These are phyloP conservation scores for Mycena crocata DNA, from an alignment of 768 basidiomycete genomes.

Conservation along the genomic window DNA sequence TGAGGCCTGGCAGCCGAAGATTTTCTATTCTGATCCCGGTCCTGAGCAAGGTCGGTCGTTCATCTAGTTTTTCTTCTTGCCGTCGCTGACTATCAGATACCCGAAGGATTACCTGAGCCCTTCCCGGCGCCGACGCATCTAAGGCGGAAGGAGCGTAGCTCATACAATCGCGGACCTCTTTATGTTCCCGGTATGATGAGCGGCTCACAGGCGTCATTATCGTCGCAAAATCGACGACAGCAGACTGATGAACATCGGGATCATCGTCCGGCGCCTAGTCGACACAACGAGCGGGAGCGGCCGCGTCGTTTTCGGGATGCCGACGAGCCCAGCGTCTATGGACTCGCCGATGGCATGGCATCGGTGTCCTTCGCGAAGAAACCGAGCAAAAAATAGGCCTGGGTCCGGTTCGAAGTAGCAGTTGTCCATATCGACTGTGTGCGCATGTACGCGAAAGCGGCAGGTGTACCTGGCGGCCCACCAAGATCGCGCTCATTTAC, in stretches of 20 bases:
- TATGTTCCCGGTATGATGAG: slow-evolving; percentile 62
- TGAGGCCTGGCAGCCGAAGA: slow-evolving; percentile 85
- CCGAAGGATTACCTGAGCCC: slow-evolving; percentile 80
- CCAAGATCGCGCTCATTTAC: slow-evolving; percentile 8
- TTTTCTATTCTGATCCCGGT: slow-evolving; percentile 81
- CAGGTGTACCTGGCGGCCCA: too few relatives aligned
- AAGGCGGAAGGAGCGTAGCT: slow-evolving; percentile 85
- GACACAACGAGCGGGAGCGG: slow-evolving; percentile 29
- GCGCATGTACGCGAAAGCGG: too few relatives aligned
- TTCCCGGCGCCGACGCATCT: slow-evolving; percentile 88
- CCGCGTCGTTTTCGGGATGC: slow-evolving; percentile 30
- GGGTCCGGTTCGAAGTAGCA: too few relatives aligned
- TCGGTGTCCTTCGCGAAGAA: slow-evolving; percentile 19
- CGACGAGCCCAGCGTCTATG: slow-evolving; percentile 16
- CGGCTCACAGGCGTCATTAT: slow-evolving; percentile 22
- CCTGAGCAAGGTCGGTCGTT: slow-evolving; percentile 76
- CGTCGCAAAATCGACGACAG: slow-evolving; percentile 28
- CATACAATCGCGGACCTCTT: slow-evolving; percentile 78
- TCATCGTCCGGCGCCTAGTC: slow-evolving; percentile 12
- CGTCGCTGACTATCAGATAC: too few relatives aligned
- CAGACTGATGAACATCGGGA: slow-evolving; percentile 24
- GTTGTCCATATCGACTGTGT: too few relatives aligned
- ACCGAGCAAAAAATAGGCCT: slow-evolving; percentile 19
- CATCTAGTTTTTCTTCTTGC: too few relatives aligned
- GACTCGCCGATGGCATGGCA: slow-evolving; percentile 14